Evolutionary conservation across 805 yeast genomes (phyloP).

Genomic region (Jamesozyma hellenica): DNA sequence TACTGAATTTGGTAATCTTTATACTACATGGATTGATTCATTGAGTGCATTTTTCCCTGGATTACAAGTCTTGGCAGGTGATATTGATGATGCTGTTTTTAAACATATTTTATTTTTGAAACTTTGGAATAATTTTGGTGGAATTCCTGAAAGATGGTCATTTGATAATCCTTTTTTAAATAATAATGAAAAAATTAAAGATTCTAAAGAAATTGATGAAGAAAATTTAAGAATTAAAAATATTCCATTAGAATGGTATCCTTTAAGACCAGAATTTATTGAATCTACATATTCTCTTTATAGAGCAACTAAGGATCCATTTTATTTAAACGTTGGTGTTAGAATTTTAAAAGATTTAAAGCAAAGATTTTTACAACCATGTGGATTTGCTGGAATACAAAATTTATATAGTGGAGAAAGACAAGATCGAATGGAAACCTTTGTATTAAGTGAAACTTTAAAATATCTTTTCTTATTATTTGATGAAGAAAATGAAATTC

Average conservation of each 20-base stretch:
- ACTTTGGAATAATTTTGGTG: conserved; percentile 70
- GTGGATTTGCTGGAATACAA: conserved; percentile 76
- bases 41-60: conserved; percentile 87
- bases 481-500: conserved; percentile 55
- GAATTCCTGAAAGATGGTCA: conserved; percentile 85
- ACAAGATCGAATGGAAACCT: conserved; percentile 85
- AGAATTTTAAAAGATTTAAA: conserved; percentile 48
- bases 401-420: conserved; percentile 51
- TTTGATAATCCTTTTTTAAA: conserved; percentile 12
- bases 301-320: conserved; percentile 77
- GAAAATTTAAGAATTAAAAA: background rate
- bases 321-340: conserved; percentile 68
- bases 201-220: background rate
- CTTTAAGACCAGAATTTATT: conserved; percentile 82
- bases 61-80: conserved; percentile 68
- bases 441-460: conserved; percentile 77
- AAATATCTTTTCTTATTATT: conserved; percentile 75
- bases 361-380: conserved; percentile 42
- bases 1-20: conserved; percentile 38
- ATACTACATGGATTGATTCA: conserved; percentile 71
- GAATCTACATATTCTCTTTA: conserved; percentile 81
- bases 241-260: conserved; percentile 71
- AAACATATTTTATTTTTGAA: conserved; percentile 57
- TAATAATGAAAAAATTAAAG: background rate
- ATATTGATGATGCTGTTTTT: conserved; percentile 50